Percentiles rank a stretch among this genome's conserved stretches.
These are phyloP conservation scores for Sclerotinia borealis DNA, from an alignment of 2,329 filamentous ascomycete species.

Conservation along the genomic window DNA sequence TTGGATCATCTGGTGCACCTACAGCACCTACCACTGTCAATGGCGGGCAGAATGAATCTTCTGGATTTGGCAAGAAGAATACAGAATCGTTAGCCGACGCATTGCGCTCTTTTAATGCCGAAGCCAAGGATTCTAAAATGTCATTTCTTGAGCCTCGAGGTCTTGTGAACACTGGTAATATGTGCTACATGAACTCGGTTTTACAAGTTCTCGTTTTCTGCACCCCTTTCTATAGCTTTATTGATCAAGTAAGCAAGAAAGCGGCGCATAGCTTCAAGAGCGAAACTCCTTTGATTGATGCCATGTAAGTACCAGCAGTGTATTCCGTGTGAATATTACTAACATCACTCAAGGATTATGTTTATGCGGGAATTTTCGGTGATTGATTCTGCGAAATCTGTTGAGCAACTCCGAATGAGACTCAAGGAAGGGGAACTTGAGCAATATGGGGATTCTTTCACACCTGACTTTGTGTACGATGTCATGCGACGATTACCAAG, in stretches of 20 bases:
- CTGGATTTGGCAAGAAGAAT: constrained; percentile 39
- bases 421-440: constrained; percentile 81
- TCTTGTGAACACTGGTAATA: constrained; percentile 93
- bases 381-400: constrained; percentile 70
- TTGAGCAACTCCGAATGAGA: constrained; percentile 65
- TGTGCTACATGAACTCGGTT: constrained; percentile 99
- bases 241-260: constrained; percentile 78
- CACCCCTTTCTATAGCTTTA: constrained; percentile 87
- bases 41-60: constrained; percentile 29
- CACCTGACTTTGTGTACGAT: constrained; percentile 91
- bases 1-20: constrained; percentile 42
- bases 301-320: constrained; percentile 60
- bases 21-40: constrained; percentile 32
- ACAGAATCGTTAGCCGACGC: constrained; percentile 67
- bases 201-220: constrained; percentile 94
- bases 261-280: constrained; percentile 90
- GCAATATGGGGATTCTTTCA: constrained; percentile 85
- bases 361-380: constrained; percentile 90
- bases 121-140: constrained; percentile 53
- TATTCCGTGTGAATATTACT: constrained; percentile 9
- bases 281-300: constrained; percentile 87
- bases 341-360: constrained; percentile 62
- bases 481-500: constrained; percentile 80
- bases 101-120: constrained; percentile 62
- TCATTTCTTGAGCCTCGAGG: constrained; percentile 88